Percentiles rank a stretch among this genome's conserved stretches.
Conservation (phyloP, 2,329 filamentous ascomycete genomes). For the Fusarium sp. region DNA sequence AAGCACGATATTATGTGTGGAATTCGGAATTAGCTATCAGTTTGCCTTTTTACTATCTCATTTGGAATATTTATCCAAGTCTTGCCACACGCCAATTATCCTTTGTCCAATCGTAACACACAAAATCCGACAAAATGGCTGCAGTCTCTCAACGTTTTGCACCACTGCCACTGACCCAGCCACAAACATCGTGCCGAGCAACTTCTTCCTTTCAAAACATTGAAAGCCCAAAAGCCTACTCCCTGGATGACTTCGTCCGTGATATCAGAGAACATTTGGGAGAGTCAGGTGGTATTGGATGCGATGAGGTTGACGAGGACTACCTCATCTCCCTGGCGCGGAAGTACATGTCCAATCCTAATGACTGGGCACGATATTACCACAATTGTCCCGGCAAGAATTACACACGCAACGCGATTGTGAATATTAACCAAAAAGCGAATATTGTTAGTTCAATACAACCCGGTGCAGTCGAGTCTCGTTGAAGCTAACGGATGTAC, state of each 20-base stretch:
- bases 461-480: fast-evolving
- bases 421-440: conserved; percentile 18
- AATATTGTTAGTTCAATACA: conserved; percentile 5
- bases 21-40: not conserved
- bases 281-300: conserved; percentile 11
- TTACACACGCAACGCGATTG: conserved; percentile 14
- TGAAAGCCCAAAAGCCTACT: not conserved
- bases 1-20: not conserved
- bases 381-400: conserved; percentile 22
- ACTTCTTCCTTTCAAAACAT: not conserved
- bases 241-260: not conserved
- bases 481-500: not conserved
- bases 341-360: conserved; percentile 18
- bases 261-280: not conserved
- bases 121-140: not conserved
- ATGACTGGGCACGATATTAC: conserved; percentile 19
- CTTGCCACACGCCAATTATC: not conserved
- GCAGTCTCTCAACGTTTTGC: conserved; percentile 17
- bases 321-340: conserved; percentile 7
- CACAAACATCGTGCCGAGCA: not conserved
- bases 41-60: not conserved
- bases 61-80: not conserved
- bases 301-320: conserved; percentile 15
- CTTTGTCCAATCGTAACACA: not conserved
- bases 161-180: conserved; percentile 5